These are phyloP conservation scores for Fusarium solani-melongenae DNA, from an alignment of 2,329 filamentous ascomycete genomes.

Conservation along the genomic window DNA sequence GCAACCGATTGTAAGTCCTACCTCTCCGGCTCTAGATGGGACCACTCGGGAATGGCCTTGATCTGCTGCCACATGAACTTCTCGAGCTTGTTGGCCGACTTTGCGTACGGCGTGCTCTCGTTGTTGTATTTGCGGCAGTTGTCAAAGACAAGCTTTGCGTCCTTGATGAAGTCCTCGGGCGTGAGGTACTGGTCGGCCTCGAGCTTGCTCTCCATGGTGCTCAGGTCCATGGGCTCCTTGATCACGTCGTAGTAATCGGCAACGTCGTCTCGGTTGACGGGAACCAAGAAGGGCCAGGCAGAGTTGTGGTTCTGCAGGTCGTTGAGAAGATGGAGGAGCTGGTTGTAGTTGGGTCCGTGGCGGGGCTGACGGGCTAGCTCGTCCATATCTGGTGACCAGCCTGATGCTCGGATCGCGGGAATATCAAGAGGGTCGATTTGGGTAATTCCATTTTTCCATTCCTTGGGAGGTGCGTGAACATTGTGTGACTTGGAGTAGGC, in stretches of 20 bases:
- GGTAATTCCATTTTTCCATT: constrained; percentile 81
- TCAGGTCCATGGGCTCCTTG: constrained; percentile 95
- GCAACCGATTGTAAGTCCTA: constrained; percentile 42
- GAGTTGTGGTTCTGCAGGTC: constrained; percentile 94
- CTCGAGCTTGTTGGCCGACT: constrained; percentile 91
- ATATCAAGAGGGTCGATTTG: constrained; percentile 89
- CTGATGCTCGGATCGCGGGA: constrained; percentile 87
- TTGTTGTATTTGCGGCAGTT: constrained; percentile 98
- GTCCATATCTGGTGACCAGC: constrained; percentile 98
- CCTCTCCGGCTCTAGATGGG: constrained; percentile 65
- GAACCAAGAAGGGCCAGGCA: constrained; percentile 93
- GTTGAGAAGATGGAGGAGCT: constrained; percentile 90
- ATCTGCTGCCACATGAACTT: constrained; percentile 97
- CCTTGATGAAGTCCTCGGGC: constrained; percentile 91
- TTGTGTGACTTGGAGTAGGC: constrained; percentile 90
- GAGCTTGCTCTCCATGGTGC: constrained; percentile 94
- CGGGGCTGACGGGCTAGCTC: constrained; percentile 93
- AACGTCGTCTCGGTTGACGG: constrained; percentile 95
- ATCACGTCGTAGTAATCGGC: constrained; percentile 99
- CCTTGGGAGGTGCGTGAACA: constrained; percentile 83
- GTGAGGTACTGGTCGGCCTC: constrained; percentile 92
- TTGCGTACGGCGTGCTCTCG: constrained; percentile 93
- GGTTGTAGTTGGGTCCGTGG: constrained; percentile 95
- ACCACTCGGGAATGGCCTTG: constrained; percentile 93
- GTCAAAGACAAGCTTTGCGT: constrained; percentile 89